A percentile compares a stretch with the other conserved stretches of the same genome.
phyloP scores from a whole-genome alignment of 2,329 filamentous ascomycete species.

The Venturia oleaginea region DNA sequence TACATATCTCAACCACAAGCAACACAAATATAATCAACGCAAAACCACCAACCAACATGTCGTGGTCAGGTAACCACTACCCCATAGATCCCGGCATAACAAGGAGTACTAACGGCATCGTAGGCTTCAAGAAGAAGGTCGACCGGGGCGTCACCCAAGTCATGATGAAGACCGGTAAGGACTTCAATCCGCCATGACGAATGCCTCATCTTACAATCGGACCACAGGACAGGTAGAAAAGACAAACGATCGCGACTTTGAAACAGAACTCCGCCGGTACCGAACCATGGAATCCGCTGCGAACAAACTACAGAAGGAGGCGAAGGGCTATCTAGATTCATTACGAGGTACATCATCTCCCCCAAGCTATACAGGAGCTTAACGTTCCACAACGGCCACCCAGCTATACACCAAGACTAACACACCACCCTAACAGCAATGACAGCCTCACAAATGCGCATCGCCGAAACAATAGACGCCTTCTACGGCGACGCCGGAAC shows the following conservation, averaged over 20 bases:
- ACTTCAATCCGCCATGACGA: background rate
- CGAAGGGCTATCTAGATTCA: conserved; percentile 95
- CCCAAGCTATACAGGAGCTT: background rate
- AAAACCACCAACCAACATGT: conserved; percentile 25
- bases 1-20: background rate
- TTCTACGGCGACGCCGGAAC: conserved; percentile 97
- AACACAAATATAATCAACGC: background rate
- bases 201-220: background rate
- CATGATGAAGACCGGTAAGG: conserved; percentile 94
- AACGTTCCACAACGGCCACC: background rate
- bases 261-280: conserved; percentile 94
- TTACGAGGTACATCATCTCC: conserved; percentile 57
- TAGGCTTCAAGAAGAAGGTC: conserved; percentile 92
- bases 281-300: conserved; percentile 95
- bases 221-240: conserved; percentile 81
- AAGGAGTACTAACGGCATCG: conserved; percentile 5
- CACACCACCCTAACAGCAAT: conserved; percentile 56
- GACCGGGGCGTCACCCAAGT: conserved; percentile 98
- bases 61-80: conserved; percentile 47
- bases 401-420: background rate
- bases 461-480: conserved; percentile 97
- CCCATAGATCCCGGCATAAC: background rate
- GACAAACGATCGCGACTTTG: conserved; percentile 97
- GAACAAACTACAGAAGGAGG: conserved; percentile 88
- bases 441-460: conserved; percentile 98